Conservation (phyloP, 2,329 filamentous ascomycete genomes). For the Achaetomium macrosporum region DNA sequence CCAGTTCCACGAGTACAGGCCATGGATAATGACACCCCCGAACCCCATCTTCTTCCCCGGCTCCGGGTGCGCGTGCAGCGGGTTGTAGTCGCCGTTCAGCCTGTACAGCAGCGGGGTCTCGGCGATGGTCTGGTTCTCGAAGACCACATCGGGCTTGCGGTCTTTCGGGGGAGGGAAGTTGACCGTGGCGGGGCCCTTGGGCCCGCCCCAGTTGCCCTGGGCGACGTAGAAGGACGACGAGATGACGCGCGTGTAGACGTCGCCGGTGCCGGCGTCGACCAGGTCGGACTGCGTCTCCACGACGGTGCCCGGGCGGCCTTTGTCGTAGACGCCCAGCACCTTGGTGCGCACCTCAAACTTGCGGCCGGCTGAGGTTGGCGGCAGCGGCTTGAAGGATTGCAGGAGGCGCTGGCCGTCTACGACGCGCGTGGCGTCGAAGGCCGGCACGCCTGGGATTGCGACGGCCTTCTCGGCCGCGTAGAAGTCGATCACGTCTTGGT, state of each 20-base stretch:
- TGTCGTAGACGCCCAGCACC: constrained; percentile 83
- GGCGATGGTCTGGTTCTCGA: constrained; percentile 62
- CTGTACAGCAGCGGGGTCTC: constrained; percentile 75
- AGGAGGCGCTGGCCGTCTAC: constrained; percentile 82
- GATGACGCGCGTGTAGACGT: constrained; percentile 64
- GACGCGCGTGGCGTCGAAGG: constrained; percentile 66
- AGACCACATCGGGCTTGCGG: constrained; percentile 63
- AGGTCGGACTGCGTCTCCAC: constrained; percentile 73
- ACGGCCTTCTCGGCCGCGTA: constrained; percentile 62
- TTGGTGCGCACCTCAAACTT: constrained; percentile 72
- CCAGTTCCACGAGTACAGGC: constrained; percentile 81
- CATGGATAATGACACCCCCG: constrained; percentile 82
- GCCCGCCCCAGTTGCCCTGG: constrained; percentile 78
- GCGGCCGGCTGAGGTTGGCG: constrained; percentile 61
- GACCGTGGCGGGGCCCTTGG: constrained; percentile 75
- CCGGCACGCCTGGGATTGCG: constrained; percentile 69
- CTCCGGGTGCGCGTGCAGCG: constrained; percentile 80
- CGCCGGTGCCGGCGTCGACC: constrained; percentile 62
- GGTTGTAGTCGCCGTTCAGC: constrained; percentile 92
- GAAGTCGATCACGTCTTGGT: constrained; percentile 77
- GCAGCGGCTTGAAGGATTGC: constrained; percentile 69
- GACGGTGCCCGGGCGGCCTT: constrained; percentile 76
- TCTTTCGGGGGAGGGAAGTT: constrained; percentile 69
- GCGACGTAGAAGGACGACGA: constrained; percentile 74
- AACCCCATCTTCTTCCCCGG: constrained; percentile 88